phyloP scores from a whole-genome alignment of 495 filamentous ascomycete genomes.

The Trichoderma orchidacearum region DNA sequence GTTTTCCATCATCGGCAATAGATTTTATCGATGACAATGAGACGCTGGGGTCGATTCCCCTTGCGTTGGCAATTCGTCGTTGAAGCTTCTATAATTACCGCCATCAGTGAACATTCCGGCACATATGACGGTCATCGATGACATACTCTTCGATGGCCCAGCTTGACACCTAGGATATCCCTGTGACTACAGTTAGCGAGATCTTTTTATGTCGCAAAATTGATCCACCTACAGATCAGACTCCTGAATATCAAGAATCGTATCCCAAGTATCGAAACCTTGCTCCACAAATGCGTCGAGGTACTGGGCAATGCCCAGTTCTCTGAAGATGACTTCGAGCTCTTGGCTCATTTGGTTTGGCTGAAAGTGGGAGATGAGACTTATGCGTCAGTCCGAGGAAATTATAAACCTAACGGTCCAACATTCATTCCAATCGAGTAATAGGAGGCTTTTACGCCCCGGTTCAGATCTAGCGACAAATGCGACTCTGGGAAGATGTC shows the following conservation, averaged over 20 bases:
- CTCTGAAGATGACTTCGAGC: constrained; percentile 46
- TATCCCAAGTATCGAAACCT: constrained; percentile 73
- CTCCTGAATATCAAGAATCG: constrained; percentile 65
- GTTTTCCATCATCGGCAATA: neutral
- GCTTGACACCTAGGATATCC: constrained; percentile 55
- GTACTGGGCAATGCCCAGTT: constrained; percentile 63
- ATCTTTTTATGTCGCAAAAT: constrained; percentile 4
- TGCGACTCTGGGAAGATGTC: neutral
- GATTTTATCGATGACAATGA: constrained; percentile 19
- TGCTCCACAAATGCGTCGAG: constrained; percentile 54
- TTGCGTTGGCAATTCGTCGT: constrained; percentile 37
- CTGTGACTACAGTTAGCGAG: constrained; percentile 21
- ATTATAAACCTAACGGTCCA: neutral
- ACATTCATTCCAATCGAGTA: neutral
- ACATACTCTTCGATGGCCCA: constrained; percentile 64
- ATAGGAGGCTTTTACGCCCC: neutral
- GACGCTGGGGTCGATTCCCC: constrained; percentile 38
- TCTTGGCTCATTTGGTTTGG: constrained; percentile 19
- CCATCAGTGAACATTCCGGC: constrained; percentile 7
- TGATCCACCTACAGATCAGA: constrained; percentile 50
- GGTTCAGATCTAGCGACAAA: neutral
- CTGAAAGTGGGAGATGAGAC: neutral
- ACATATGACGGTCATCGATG: neutral
- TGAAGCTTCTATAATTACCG: constrained; percentile 30
- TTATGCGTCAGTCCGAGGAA: neutral